Evolutionary conservation across 768 basidiomycete species (phyloP), one percentile per base, ranked within the genome.

Genomic region (Coprinopsis strossmayeri): DNA sequence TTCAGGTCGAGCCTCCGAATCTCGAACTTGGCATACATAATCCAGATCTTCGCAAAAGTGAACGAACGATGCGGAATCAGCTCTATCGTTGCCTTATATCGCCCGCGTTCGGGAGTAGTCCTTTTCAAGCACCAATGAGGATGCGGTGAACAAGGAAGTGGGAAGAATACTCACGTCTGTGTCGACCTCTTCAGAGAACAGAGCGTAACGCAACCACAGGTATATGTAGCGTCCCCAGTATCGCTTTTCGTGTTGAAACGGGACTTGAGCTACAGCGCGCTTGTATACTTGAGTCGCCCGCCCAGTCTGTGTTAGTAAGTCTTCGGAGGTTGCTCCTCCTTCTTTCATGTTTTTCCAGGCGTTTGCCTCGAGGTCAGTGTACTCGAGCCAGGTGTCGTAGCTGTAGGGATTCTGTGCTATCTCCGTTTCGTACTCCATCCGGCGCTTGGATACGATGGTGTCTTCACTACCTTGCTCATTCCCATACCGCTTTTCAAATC

Each of bases 181-280:
- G 51, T 96, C 93, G 34, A 91, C 83, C 68, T 98, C 95, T 65
- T 98, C 95, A n/a, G n/a, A n/a, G 52, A 97, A 97, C 32, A 95
- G 64, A 0, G 95, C 93, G 68, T 98, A 98, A 61, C 91, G 82
- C 30, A 96, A 62, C 93, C 93, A 96, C 11, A 95, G 60, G 69
- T 91, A 91, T 35, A 91, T 88, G 60, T 91, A 91, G 50, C 89
- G 70, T 53, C 90, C 69, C 89, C 89, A 91, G 64, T 90, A 84
- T 46, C 93, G 71, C 67, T 98, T 98, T 66, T 96, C 92, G 21
- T 72, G 75, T 2, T 91, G 91, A 4, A 94, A 93, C 11, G 95
- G 95, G 0, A 97, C 87, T 32, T 7, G 30, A 15, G 30, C 30
- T 7, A 32, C 15, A 15, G 30, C 30, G 15, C 30, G 30, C 30